Evolutionary conservation across 176 grass and related monocot species (phyloP).

Genomic region (Alloteropsis semialata): DNA sequence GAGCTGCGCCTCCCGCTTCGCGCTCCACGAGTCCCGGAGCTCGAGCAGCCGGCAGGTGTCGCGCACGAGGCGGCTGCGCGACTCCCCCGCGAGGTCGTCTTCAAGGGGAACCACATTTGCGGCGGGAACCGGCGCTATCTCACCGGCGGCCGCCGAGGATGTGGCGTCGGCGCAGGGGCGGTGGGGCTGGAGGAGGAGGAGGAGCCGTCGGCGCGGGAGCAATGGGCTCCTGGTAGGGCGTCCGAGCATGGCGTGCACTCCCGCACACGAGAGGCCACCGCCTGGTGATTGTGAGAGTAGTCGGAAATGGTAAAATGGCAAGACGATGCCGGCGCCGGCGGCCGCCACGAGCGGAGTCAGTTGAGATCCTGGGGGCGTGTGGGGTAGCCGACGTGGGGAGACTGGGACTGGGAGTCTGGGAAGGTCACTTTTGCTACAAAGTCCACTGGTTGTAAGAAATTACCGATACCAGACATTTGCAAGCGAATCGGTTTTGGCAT

Average conservation of each 20-base stretch:
- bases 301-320: not conserved
- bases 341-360: not conserved
- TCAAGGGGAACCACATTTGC: not conserved
- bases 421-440: not conserved
- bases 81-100: slow-evolving; percentile 43
- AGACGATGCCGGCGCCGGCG: not conserved
- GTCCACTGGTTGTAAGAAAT: not conserved
- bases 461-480: not conserved
- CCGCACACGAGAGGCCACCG: not conserved
- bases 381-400: too few species aligned
- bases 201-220: not conserved
- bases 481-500: not conserved
- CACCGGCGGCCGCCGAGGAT: not conserved
- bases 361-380: not conserved
- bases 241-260: slow-evolving; percentile 25
- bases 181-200: not conserved
- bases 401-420: not conserved
- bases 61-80: slow-evolving; percentile 59
- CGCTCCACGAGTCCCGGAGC: slow-evolving; percentile 60
- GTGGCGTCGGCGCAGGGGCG: slow-evolving; percentile 16
- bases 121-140: not conserved
- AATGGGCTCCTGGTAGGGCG: not conserved
- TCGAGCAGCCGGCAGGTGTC: slow-evolving; percentile 66
- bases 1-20: slow-evolving; percentile 72
- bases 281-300: not conserved